Conservation (phyloP, 2,329 filamentous ascomycete species). For the Setomelanomma holmii region DNA sequence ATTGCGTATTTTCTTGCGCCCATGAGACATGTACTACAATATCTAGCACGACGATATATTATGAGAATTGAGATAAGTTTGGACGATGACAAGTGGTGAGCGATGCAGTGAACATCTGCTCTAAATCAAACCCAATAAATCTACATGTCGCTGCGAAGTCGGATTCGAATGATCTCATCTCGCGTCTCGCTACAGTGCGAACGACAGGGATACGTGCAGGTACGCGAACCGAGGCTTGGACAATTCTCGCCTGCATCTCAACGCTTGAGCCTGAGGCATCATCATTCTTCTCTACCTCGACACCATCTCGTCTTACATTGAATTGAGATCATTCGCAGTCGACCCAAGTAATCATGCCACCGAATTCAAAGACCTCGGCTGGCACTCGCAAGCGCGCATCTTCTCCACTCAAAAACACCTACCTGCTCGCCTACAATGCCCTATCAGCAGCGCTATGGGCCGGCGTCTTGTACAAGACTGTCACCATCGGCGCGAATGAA, state of each 20-base stretch:
- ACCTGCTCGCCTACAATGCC: conserved; percentile 87
- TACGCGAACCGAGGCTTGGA: conserved; percentile 10
- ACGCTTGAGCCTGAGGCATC: background rate
- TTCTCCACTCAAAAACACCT: conserved; percentile 51
- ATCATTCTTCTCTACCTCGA: background rate
- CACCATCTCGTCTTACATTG: background rate
- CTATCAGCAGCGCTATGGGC: conserved; percentile 79
- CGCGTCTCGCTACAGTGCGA: conserved; percentile 9
- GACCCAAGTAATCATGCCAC: background rate
- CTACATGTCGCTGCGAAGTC: background rate
- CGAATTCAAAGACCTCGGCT: conserved; percentile 6
- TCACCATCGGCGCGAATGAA: conserved; percentile 57
- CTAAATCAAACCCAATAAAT: too few relatives aligned
- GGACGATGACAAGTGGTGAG: too few relatives aligned
- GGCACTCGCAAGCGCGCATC: conserved; percentile 10
- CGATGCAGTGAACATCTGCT: too few relatives aligned
- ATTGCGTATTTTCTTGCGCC: background rate
- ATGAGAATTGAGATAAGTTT: background rate
- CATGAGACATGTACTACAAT: conserved; percentile 10
- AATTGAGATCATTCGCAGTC: too few relatives aligned
- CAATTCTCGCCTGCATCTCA: conserved; percentile 10
- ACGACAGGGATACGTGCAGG: conserved; percentile 10
- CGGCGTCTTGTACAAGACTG: conserved; percentile 73
- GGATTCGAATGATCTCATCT: conserved; percentile 22
- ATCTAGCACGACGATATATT: background rate